Conservation (phyloP, 805 yeast species). For the Wickerhamiella bombiphila region DNA sequence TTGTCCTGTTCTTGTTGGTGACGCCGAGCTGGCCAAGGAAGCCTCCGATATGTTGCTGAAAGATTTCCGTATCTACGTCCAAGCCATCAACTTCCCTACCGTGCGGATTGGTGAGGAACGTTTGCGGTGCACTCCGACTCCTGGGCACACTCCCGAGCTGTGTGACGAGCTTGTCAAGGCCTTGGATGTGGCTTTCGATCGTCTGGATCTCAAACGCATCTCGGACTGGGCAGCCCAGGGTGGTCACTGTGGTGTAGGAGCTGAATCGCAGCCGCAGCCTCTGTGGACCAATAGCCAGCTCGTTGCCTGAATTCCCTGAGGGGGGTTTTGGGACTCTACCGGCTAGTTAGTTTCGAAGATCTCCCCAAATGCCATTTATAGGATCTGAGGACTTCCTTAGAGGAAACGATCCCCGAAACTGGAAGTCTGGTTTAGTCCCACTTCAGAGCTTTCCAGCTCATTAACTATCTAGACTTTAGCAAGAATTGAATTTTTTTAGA, state of each 20-base stretch:
- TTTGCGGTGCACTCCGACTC: conserved; percentile 96
- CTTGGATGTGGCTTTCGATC: conserved; percentile 64
- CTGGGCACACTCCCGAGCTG: conserved; percentile 74
- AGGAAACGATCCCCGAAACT: too few relatives aligned
- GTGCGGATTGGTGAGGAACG: conserved; percentile 94
- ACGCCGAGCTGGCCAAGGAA: conserved; percentile 77
- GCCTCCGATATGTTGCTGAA: conserved; percentile 83
- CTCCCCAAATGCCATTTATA: too few relatives aligned
- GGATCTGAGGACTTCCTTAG: too few relatives aligned
- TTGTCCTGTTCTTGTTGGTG: conserved; percentile 89
- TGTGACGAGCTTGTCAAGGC: conserved; percentile 66
- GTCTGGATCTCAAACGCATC: conserved; percentile 59
- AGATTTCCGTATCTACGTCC: conserved; percentile 81
- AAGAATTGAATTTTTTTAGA: too few relatives aligned
- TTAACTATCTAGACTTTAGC: too few relatives aligned
- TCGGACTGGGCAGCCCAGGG: conserved; percentile 66
- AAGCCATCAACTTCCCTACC: conserved; percentile 97
- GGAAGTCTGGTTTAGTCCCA: too few relatives aligned
- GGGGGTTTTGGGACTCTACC: too few relatives aligned
- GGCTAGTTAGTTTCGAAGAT: too few relatives aligned
- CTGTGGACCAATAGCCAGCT: conserved; percentile 84
- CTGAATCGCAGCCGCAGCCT: conserved; percentile 32
- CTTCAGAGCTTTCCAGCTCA: too few relatives aligned
- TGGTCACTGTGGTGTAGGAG: conserved; percentile 86
- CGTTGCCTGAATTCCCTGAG: conserved; percentile 6